A percentile compares a stretch with the other conserved stretches of the same genome.
phyloP scores from a whole-genome alignment of 2,329 filamentous ascomycete genomes.

The Epichloe uncinata region DNA sequence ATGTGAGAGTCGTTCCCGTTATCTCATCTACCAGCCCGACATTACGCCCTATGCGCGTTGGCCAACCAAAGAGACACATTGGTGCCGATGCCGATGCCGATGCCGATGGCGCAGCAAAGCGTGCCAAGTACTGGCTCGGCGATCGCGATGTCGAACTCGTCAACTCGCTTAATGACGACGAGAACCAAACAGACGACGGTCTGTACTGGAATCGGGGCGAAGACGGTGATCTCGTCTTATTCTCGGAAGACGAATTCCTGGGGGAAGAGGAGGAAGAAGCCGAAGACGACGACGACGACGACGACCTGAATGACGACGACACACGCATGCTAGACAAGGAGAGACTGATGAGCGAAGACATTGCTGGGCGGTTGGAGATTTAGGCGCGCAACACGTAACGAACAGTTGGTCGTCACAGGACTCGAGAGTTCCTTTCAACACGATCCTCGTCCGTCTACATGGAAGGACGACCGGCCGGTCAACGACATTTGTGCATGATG shows the following conservation, averaged over 20 bases:
- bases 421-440: neutral
- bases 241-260: conserved; percentile 36
- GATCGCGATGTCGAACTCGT: conserved; percentile 42
- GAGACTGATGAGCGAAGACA: conserved; percentile 48
- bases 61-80: conserved; percentile 14
- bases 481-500: too few relatives aligned
- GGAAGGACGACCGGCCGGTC: neutral
- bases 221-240: conserved; percentile 42
- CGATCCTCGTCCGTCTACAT: neutral
- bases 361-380: conserved; percentile 50
- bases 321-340: conserved; percentile 30
- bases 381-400: conserved; percentile 16
- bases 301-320: conserved; percentile 31
- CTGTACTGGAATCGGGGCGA: conserved; percentile 45
- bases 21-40: conserved; percentile 50
- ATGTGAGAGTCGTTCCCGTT: conserved; percentile 76
- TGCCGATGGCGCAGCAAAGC: conserved; percentile 41
- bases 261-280: conserved; percentile 23
- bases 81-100: conserved; percentile 24
- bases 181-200: conserved; percentile 35
- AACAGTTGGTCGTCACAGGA: neutral
- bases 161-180: conserved; percentile 31
- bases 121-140: conserved; percentile 80
- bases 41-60: conserved; percentile 21
- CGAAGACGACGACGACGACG: conserved; percentile 27